Evolutionary conservation across 208 protist genomes (phyloP).

Genomic region (Herpetomonas samuelpessoai): DNA sequence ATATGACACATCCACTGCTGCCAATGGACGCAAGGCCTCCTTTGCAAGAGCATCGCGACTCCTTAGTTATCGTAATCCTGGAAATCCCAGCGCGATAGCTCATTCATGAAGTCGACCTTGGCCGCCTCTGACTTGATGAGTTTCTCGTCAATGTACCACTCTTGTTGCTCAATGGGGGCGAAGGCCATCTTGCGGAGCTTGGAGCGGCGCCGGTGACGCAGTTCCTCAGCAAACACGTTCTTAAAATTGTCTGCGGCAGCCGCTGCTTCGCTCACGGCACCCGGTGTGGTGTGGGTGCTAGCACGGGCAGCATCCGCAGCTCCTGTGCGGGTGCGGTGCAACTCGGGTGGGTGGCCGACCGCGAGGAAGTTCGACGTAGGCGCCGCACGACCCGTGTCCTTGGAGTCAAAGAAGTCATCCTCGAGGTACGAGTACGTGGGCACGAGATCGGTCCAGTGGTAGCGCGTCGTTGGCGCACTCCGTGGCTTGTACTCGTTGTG

Average conservation of each 20-base stretch:
- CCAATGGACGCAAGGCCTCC: too few relatives aligned
- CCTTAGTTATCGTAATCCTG: constrained; percentile 81
- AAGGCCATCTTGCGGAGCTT: constrained; percentile 72
- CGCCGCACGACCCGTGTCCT: not conserved
- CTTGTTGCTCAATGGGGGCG: constrained; percentile 56
- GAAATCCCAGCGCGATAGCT: constrained; percentile 66
- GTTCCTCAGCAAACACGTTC: constrained; percentile 57
- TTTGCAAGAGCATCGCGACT: too few relatives aligned
- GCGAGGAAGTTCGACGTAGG: constrained; percentile 55
- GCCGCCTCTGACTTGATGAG: constrained; percentile 65
- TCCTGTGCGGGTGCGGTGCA: constrained; percentile 6
- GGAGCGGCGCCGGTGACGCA: constrained; percentile 40
- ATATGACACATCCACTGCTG: too few relatives aligned
- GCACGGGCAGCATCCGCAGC: not conserved
- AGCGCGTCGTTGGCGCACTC: constrained; percentile 28
- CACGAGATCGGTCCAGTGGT: constrained; percentile 77
- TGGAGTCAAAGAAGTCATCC: constrained; percentile 49
- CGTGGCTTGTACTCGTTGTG: constrained; percentile 75
- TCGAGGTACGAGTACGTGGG: constrained; percentile 77
- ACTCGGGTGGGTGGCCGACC: constrained; percentile 38
- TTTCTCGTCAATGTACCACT: constrained; percentile 88
- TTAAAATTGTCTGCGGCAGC: constrained; percentile 28
- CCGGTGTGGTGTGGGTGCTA: not conserved
- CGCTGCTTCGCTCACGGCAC: constrained; percentile 7
- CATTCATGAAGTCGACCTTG: constrained; percentile 79